Evolutionary conservation across 1,284 basidiomycete genomes (phyloP), one percentile per base, ranked within the genome.

Genomic region (Sporisorium exsertum): DNA sequence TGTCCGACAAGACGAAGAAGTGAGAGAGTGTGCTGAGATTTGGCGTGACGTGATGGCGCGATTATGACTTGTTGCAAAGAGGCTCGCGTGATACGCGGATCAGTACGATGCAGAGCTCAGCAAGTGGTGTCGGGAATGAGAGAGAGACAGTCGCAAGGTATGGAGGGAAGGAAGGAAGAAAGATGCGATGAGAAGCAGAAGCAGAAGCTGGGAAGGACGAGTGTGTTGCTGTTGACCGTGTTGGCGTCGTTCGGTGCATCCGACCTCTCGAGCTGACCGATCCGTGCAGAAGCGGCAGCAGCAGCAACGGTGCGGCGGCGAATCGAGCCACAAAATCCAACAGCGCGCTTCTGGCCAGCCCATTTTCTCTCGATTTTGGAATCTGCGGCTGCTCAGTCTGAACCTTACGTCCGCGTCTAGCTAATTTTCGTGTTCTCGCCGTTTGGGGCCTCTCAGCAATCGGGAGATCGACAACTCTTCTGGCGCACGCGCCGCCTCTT

Each of bases 21-120:
- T 13, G 29, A 42, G 57, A 50, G 57, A 49, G 20, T 42, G 33
- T 51, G 46, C 46, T 37, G 43, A 50, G 58, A 5, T 22, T 29
- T 42, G n/a, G n/a, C 53, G 37, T 24, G 35, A 35, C 10, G 35
- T 35, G 35, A 35, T 35, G 7, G 35, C 35, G 35, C 35, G 35
- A 15, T 35, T 27, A 24, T 13, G 18, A 18, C 42, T 13, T 20
- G 37, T 16, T 5, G 37, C 5, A 16, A 35, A 35, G 12, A 7
- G 6, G 33, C 7, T 35, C 33, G 33, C 7, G 33, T 3, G 13
- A 35, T 3, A 9, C 3, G 13, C 33, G 33, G 33, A 35, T 12
- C 3, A 12, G 13, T 13, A 15, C 33, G 33, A 35, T 7, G 8
- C 10, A 32, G 29, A 10, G 29, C 6, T 18, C 2, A 40, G 37